Evolutionary conservation across 148 eudicot species (phyloP).

Genomic region (Nyssa sinensis): DNA sequence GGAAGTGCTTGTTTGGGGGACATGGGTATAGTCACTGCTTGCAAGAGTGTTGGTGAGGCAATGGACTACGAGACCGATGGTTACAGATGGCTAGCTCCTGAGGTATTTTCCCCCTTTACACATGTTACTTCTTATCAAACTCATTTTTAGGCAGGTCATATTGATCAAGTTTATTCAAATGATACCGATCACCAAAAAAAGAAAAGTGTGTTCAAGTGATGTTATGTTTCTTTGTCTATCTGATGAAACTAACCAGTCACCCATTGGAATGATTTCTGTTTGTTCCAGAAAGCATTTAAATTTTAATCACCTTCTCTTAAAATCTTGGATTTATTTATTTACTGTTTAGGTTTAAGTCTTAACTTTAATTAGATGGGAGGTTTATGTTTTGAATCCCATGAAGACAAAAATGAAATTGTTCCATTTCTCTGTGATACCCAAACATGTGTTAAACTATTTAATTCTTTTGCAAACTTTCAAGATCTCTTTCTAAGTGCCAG

Average conservation of each 20-base stretch:
- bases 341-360: too few relatives aligned
- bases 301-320: neutral
- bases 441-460: neutral
- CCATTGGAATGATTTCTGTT: neutral
- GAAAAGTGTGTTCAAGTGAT: neutral
- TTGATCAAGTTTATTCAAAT: neutral
- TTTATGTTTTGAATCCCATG: slow-evolving; percentile 1
- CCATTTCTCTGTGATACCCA: neutral
- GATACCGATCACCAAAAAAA: too few relatives aligned
- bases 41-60: slow-evolving; percentile 71
- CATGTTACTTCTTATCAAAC: neutral
- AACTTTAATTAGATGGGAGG: neutral
- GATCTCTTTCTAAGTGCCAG: neutral
- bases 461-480: neutral
- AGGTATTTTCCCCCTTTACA: slow-evolving; percentile 50
- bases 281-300: neutral
- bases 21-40: slow-evolving; percentile 86
- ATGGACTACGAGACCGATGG: slow-evolving; percentile 99
- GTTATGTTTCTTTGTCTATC: neutral
- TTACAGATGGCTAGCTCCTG: slow-evolving; percentile 97
- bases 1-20: slow-evolving; percentile 94
- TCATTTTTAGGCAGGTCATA: neutral
- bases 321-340: too few relatives aligned
- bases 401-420: neutral
- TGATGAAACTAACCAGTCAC: neutral